phyloP scores from a whole-genome alignment of 1,139 yeast species.

The Pichia sp. region DNA sequence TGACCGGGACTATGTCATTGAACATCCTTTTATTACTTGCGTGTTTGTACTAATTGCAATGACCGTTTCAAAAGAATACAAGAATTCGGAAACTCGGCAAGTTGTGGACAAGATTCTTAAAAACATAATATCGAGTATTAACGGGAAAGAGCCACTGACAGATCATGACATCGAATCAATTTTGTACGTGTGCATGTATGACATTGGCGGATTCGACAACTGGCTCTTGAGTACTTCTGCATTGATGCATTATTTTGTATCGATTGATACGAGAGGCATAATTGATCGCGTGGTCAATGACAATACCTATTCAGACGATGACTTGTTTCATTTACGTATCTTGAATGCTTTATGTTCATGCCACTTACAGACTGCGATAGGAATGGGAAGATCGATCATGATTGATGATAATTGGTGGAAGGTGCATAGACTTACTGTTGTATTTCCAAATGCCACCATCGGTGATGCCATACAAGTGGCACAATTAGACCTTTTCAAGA shows the following conservation, averaged over 20 bases:
- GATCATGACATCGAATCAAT: constrained; percentile 55
- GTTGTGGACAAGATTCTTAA: constrained; percentile 42
- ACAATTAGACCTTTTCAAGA: constrained; percentile 39
- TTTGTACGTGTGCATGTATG: constrained; percentile 46
- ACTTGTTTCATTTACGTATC: constrained; percentile 46
- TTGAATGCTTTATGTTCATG: constrained; percentile 46
- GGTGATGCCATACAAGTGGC: constrained; percentile 50
- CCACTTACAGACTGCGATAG: constrained; percentile 45
- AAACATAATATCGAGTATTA: constrained; percentile 36
- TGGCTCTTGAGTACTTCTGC: constrained; percentile 48
- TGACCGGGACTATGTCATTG: constrained; percentile 38
- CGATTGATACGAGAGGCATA: constrained; percentile 40
- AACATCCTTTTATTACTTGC: constrained; percentile 47
- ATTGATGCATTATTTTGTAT: constrained; percentile 41
- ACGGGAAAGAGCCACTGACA: constrained; percentile 36
- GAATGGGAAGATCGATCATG: constrained; percentile 40
- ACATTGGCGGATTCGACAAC: constrained; percentile 45
- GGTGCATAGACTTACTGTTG: constrained; percentile 38
- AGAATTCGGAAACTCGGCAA: constrained; percentile 42
- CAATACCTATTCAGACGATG: constrained; percentile 33
- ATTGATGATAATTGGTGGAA: constrained; percentile 33
- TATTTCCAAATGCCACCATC: constrained; percentile 42
- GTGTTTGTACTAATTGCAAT: constrained; percentile 47
- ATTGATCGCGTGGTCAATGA: constrained; percentile 33
- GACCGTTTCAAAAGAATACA: constrained; percentile 47